Percentiles rank a stretch among this genome's conserved stretches.
Evolutionary conservation across 78 protist genomes (phyloP).

Genomic region (Dictyostelium brefeldianum): DNA sequence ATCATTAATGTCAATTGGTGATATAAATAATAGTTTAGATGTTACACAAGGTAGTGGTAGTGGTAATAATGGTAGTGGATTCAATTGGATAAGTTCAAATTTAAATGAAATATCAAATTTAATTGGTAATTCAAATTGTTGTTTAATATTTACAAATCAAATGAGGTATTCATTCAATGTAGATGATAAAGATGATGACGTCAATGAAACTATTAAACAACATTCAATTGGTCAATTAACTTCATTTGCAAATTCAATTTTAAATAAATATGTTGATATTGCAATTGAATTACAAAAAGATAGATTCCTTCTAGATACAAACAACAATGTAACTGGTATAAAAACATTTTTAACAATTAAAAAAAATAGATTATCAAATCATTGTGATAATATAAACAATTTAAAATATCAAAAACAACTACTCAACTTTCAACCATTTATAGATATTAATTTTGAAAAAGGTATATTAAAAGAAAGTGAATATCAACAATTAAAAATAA

Average conservation of each 20-base stretch:
- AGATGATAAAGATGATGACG: constrained; percentile 4
- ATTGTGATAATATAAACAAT: background rate
- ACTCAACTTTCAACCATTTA: background rate
- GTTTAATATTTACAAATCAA: constrained; percentile 55
- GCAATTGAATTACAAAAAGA: constrained; percentile 47
- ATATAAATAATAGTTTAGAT: background rate
- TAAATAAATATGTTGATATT: constrained; percentile 45
- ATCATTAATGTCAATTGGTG: constrained; percentile 4
- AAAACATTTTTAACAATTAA: constrained; percentile 3
- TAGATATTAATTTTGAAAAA: constrained; percentile 28
- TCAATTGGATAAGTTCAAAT: background rate
- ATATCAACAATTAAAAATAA: background rate
- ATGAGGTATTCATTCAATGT: constrained; percentile 18
- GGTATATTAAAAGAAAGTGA: constrained; percentile 30
- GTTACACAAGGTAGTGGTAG: no score
- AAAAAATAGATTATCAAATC: constrained; percentile 10
- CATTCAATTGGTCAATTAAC: background rate
- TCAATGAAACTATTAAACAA: no score
- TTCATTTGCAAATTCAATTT: constrained; percentile 5
- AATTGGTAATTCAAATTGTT: constrained; percentile 8
- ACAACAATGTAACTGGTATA: constrained; percentile 12
- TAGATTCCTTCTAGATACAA: constrained; percentile 36
- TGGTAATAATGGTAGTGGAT: background rate
- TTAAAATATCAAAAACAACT: background rate
- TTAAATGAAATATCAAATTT: background rate